Base-by-base conservation (phyloP, 345 rosid species). In the Eucalyptus cloeziana region DNA sequence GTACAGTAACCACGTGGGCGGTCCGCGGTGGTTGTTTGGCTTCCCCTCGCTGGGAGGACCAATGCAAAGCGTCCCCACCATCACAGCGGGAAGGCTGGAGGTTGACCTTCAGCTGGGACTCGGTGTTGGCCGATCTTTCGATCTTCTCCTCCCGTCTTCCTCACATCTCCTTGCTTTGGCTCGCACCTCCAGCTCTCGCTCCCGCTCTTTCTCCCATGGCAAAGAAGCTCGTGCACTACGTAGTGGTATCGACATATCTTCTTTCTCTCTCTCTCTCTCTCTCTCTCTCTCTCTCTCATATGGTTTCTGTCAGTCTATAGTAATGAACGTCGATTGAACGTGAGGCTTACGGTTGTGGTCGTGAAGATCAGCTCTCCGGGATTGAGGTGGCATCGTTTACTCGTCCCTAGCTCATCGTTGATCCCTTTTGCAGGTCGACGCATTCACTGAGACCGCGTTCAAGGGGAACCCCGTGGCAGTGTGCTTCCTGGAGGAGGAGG, bases 381-480 rank as follows among this genome's bases (percentile, higher is more conserved):
- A 13, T 6, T 24, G 47, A 76, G 47, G 14, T 4, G 30, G 85
- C 30, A 25, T 76, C 85, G 13, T 49, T 49, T 44, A 56, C 51
- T 79, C 44, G 8, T n/a, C 44, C 85, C 3, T 19, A 40, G 31
- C 16, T 33, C 45, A 40, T 50, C 13, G 13, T 19, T 16, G 33
- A 31, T 49, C 30, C 37, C 30, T 52, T 44, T 80, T 43, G 15
- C 91, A 94, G 96, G 99, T 95, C 56, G 97, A 97, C 71, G 96
- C 98, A 3, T 97, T 97, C 93, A 91, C 96, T 1, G 96, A 94
- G n/a, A 90, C 95, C 1, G 92, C 97, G 4, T 97, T 96, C 93
- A 93, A 93, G 91, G 98, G 99, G 9, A 97, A 95, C 89, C 99
- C 98, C 13, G 98, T 97, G 5, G 96, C 95, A 5, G 98, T 97